Evolutionary conservation across 2,329 filamentous ascomycete genomes (phyloP).

Genomic region (Alternaria ventricosa): DNA sequence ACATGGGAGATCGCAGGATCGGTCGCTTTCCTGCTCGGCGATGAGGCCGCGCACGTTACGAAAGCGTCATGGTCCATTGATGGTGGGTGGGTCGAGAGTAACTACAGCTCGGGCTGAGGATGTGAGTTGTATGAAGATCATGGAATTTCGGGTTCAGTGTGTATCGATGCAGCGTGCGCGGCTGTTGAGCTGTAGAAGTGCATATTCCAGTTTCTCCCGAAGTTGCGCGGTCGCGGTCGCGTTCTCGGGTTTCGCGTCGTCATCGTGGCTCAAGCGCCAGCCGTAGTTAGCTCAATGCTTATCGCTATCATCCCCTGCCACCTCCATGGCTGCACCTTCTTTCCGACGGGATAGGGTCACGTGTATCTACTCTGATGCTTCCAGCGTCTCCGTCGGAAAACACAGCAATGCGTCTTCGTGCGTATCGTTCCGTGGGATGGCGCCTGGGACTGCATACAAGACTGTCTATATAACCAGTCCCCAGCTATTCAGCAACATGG

Average conservation of each 20-base stretch:
- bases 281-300: not conserved
- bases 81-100: not conserved
- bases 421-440: not conserved
- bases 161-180: not conserved
- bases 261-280: not conserved
- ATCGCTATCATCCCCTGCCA: not conserved
- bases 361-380: not conserved
- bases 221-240: not conserved
- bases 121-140: not conserved
- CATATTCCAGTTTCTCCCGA: not conserved
- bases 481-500: not conserved
- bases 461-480: not conserved
- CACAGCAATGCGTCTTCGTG: not conserved
- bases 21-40: not conserved
- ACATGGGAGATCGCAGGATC: conserved; percentile 6
- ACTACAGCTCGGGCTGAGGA: not conserved
- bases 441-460: not conserved
- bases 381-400: conserved; percentile 9
- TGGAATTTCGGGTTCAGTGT: not conserved
- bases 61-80: conserved; percentile 7
- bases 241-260: not conserved
- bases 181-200: not conserved
- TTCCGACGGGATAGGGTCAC: not conserved
- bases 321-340: not conserved
- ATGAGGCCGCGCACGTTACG: conserved; percentile 1